phyloP scores from a whole-genome alignment of 768 basidiomycete genomes.

The Tricholoma saponaceum region DNA sequence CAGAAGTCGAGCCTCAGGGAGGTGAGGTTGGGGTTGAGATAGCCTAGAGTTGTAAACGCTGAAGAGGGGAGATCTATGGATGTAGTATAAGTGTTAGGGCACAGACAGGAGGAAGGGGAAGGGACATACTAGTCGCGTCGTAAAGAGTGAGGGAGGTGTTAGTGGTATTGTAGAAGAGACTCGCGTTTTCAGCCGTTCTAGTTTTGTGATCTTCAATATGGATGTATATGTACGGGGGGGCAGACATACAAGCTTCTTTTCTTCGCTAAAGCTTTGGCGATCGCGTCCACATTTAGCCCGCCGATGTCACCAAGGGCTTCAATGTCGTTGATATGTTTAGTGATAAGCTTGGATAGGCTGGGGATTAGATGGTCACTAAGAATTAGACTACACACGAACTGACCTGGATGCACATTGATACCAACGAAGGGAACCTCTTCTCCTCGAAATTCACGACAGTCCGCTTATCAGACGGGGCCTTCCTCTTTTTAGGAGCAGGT shows the following conservation, averaged over 20 bases:
- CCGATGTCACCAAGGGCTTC: constrained; percentile 89
- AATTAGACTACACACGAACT: constrained; percentile 10
- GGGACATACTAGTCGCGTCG: constrained; percentile 82
- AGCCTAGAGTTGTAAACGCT: constrained; percentile 65
- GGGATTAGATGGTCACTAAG: background rate
- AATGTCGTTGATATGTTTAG: constrained; percentile 83
- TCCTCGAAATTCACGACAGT: constrained; percentile 69
- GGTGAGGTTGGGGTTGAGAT: constrained; percentile 82
- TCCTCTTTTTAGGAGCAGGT: constrained; percentile 56
- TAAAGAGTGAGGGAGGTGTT: constrained; percentile 72
- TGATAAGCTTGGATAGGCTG: constrained; percentile 55
- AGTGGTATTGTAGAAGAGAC: constrained; percentile 75
- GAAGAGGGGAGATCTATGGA: constrained; percentile 60
- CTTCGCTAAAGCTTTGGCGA: constrained; percentile 78
- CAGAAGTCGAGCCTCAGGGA: constrained; percentile 81
- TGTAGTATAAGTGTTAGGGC: background rate
- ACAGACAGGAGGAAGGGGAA: background rate
- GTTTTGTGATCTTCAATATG: background rate
- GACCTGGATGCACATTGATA: constrained; percentile 79
- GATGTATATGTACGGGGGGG: constrained; percentile 3
- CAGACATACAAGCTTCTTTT: constrained; percentile 75
- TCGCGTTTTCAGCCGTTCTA: constrained; percentile 76
- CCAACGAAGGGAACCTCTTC: constrained; percentile 63
- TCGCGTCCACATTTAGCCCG: constrained; percentile 74
- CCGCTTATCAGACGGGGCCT: constrained; percentile 60